Percentiles rank a stretch among this genome's conserved stretches.
phyloP scores from a whole-genome alignment of 2,329 filamentous ascomycete genomes.

The Leptographium wingfieldii region DNA sequence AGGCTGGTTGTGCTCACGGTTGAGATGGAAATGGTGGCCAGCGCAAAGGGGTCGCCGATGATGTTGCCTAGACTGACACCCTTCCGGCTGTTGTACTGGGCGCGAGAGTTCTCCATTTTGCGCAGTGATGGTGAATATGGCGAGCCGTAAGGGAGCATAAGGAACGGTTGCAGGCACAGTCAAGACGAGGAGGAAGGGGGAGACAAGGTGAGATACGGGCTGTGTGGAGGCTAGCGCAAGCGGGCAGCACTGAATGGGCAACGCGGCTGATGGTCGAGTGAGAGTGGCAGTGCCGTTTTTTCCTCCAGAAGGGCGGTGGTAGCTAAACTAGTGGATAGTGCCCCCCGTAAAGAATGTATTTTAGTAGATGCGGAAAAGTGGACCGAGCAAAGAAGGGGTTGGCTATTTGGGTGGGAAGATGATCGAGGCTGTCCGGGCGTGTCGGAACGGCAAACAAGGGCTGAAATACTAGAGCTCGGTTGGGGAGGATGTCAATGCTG shows the following conservation, averaged over 20 bases:
- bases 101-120: conserved; percentile 66
- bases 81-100: conserved; percentile 39
- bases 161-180: conserved; percentile 18
- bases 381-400: not conserved
- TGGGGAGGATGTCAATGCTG: not conserved
- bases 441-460: not conserved
- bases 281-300: conserved; percentile 1
- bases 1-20: conserved; percentile 50
- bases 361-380: not conserved
- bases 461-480: not conserved
- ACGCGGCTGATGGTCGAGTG: not conserved
- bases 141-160: conserved; percentile 67
- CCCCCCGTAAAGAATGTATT: not conserved
- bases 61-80: conserved; percentile 75
- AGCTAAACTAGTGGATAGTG: not conserved
- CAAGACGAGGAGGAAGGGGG: not conserved
- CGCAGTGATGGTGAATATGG: conserved; percentile 59
- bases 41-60: conserved; percentile 87
- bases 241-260: not conserved
- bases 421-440: not conserved
- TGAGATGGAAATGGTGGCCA: conserved; percentile 86
- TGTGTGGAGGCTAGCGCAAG: not conserved
- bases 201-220: not conserved
- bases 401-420: not conserved
- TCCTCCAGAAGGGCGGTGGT: not conserved